A percentile compares a stretch with the other conserved stretches of the same genome.
Evolutionary conservation across 2,329 filamentous ascomycete species (phyloP).

Genomic region (Seiridium unicorne): DNA sequence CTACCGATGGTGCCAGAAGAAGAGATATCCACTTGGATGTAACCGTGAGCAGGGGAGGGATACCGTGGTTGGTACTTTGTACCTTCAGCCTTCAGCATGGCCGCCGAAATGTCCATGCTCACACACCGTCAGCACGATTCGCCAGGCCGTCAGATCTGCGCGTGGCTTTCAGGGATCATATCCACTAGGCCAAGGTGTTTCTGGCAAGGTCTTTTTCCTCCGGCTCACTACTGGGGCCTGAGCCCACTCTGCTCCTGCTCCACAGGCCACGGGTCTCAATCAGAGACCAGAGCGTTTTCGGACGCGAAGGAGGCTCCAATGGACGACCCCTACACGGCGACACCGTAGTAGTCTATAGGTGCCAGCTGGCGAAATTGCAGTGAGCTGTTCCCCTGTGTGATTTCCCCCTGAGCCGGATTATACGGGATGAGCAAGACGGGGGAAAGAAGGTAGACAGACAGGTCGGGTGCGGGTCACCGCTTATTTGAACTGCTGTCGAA

Average conservation of each 20-base stretch:
- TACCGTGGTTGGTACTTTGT: background rate
- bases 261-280: background rate
- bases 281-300: background rate
- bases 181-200: conserved; percentile 25
- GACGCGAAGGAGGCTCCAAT: background rate
- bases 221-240: background rate
- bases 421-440: background rate
- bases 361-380: conserved; percentile 6
- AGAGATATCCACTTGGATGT: conserved; percentile 1
- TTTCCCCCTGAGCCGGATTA: background rate
- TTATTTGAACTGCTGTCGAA: too few relatives aligned
- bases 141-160: conserved; percentile 28
- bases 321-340: conserved; percentile 1
- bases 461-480: too few relatives aligned
- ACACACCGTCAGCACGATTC: conserved; percentile 8
- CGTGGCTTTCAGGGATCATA: conserved; percentile 36
- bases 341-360: background rate
- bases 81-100: background rate
- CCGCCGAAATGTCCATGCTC: background rate
- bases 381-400: background rate
- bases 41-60: background rate
- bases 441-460: too few relatives aligned
- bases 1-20: conserved; percentile 4
- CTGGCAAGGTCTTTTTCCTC: conserved; percentile 12
- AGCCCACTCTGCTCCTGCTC: background rate